Conservation (phyloP, 768 basidiomycete species). For the Leucocoprinus birnbaumii region DNA sequence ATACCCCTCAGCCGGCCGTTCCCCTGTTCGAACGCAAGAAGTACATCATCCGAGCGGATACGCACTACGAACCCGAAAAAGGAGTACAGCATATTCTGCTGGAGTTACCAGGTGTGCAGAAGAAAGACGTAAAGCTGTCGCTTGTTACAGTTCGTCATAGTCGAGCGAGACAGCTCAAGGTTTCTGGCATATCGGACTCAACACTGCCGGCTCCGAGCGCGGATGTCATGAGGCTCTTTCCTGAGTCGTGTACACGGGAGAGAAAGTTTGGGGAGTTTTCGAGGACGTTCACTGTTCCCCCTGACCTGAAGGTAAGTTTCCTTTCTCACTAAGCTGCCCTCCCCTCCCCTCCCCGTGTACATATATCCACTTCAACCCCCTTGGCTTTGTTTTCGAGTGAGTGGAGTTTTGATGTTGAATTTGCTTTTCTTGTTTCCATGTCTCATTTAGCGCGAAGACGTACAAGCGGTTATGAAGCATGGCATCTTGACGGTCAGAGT, state of each 20-base stretch:
- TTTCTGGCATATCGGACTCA: conserved; percentile 45
- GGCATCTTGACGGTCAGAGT: conserved; percentile 16
- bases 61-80: conserved; percentile 51
- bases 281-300: conserved; percentile 22
- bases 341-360: conserved; percentile 11
- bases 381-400: conserved; percentile 9
- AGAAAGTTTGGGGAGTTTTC: conserved; percentile 24
- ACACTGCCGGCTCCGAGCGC: conserved; percentile 27
- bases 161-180: conserved; percentile 57
- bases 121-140: conserved; percentile 52
- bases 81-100: conserved; percentile 55
- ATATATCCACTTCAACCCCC: background rate
- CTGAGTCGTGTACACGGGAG: conserved; percentile 16
- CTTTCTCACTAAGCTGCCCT: background rate
- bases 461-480: conserved; percentile 12
- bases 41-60: conserved; percentile 56
- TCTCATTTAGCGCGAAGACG: conserved; percentile 16
- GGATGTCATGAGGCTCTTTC: conserved; percentile 17
- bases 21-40: conserved; percentile 14
- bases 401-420: conserved; percentile 16
- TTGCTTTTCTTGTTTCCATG: background rate
- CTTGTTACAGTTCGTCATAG: conserved; percentile 62
- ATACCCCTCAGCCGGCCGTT: conserved; percentile 14
- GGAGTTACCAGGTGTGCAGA: conserved; percentile 68
- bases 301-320: conserved; percentile 21